Evolutionary conservation across 2,329 filamentous ascomycete genomes (phyloP).

Genomic region (Fusarium sp.): DNA sequence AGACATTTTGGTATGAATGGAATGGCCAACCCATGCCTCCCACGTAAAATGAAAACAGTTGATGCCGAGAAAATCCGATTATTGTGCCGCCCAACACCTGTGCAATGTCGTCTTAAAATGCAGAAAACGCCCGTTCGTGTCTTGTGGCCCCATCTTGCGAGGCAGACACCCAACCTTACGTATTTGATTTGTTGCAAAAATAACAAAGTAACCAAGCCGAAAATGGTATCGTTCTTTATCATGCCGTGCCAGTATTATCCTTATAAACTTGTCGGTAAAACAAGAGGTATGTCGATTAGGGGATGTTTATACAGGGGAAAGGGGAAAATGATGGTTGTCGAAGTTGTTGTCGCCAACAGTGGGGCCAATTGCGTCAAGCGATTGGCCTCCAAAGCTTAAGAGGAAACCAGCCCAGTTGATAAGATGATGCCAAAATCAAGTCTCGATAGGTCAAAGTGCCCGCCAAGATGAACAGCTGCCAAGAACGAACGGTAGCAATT

Average conservation of each 20-base stretch:
- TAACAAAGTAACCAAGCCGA: constrained; percentile 47
- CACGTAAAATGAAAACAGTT: constrained; percentile 47
- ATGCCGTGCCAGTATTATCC: constrained; percentile 51
- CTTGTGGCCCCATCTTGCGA: constrained; percentile 50
- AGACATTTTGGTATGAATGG: constrained; percentile 45
- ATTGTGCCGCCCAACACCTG: constrained; percentile 52
- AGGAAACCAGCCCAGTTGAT: constrained; percentile 52
- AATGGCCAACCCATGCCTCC: constrained; percentile 37
- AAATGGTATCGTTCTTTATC: constrained; percentile 60
- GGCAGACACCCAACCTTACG: constrained; percentile 43
- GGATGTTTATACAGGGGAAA: constrained; percentile 58
- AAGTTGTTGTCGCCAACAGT: constrained; percentile 45
- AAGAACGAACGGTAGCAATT: constrained; percentile 52
- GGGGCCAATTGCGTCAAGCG: constrained; percentile 40
- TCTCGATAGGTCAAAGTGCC: constrained; percentile 52
- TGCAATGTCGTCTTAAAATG: constrained; percentile 58
- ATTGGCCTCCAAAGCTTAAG: constrained; percentile 42
- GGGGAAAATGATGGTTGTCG: constrained; percentile 33
- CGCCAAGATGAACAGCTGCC: constrained; percentile 60
- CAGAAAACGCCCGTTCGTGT: constrained; percentile 56
- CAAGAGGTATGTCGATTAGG: constrained; percentile 56
- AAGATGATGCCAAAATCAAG: constrained; percentile 53
- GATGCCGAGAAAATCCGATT: constrained; percentile 42
- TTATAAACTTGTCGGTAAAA: constrained; percentile 46
- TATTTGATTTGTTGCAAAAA: constrained; percentile 44